These are phyloP conservation scores for Mycena haematopus DNA, from an alignment of 768 basidiomycete genomes.

Conservation along the genomic window DNA sequence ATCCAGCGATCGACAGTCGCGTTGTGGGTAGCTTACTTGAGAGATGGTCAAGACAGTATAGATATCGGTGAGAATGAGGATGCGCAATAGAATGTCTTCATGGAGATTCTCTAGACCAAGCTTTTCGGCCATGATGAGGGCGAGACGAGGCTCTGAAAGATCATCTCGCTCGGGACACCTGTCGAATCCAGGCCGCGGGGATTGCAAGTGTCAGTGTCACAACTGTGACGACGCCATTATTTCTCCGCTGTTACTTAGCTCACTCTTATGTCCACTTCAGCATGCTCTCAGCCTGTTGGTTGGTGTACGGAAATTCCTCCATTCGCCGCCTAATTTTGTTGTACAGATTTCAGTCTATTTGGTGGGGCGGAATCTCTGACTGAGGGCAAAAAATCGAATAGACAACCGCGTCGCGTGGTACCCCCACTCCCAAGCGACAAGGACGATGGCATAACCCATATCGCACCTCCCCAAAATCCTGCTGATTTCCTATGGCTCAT, in stretches of 20 bases:
- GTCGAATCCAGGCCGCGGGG: too few relatives aligned
- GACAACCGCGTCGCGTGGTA: conserved; percentile 59
- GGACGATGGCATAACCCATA: conserved; percentile 48
- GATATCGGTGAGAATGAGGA: neutral
- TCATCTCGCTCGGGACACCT: too few relatives aligned
- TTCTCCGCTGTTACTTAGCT: too few relatives aligned
- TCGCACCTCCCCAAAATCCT: conserved; percentile 73
- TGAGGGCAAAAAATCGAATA: conserved; percentile 49
- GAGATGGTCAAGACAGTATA: neutral
- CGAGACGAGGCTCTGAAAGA: too few relatives aligned
- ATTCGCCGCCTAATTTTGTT: neutral
- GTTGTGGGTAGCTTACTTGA: neutral
- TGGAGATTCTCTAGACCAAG: neutral
- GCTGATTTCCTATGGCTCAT: conserved; percentile 94
- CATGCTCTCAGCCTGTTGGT: conserved; percentile 17
- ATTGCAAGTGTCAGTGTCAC: too few relatives aligned
- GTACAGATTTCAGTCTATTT: conserved; percentile 75
- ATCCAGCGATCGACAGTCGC: neutral
- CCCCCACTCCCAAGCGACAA: conserved; percentile 46
- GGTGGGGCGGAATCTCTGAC: conserved; percentile 83
- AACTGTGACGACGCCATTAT: too few relatives aligned
- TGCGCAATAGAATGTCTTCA: neutral
- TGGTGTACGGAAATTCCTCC: neutral
- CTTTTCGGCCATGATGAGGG: too few relatives aligned
- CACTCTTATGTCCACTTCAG: conserved; percentile 13